Base-by-base conservation (phyloP, 768 basidiomycete species). In the Sporobolomyces roseus region DNA sequence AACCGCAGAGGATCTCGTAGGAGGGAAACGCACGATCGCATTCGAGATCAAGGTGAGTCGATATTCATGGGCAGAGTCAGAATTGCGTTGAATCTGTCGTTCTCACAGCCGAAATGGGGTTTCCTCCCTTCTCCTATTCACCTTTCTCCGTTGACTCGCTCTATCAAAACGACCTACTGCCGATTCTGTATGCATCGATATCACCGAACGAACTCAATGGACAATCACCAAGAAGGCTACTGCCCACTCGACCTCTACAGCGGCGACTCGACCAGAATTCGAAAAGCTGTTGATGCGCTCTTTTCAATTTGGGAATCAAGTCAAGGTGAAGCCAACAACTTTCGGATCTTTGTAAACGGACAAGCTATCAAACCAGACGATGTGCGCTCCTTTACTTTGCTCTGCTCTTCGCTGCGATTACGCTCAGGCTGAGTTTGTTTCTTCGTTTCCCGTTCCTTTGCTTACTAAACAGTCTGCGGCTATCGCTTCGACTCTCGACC, bases 171-270 rank as follows among this genome's bases (percentile, higher is more conserved):
- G 10, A 79, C 78, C 45, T 87, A 88, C 21, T 94, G 93, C 80
- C 84, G 94, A 71, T 93, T 91, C 78, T 93, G 91, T 77, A 89
- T 97, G 88, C 91, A 97, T 78, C 81, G 85, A 2, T 81, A 84
- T 66, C 76, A 86, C 75, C 56, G 56, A 3, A 27, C 12, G 14
- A 5, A 85, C 81, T 76, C 29, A 29, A 4, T 58, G 27, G 41
- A 27, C 56, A 43, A 46, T 21, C 54, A 61, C 33, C 35, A 55
- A 23, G 61, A 60, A 3, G 67, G 67, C 1, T 99, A 91, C 78
- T 93, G 92, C 77, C 93, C 94, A 5, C 80, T 99, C 63, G 94
- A 99, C 79, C 81, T 99, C 27, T 97, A 86, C 78, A 93, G 93
- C 21, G 81, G 82, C 3, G 83, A 90, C 29, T 78, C 82, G 55